Base-by-base conservation (phyloP, 306 rosid species). In the Cucumis sativus region DNA sequence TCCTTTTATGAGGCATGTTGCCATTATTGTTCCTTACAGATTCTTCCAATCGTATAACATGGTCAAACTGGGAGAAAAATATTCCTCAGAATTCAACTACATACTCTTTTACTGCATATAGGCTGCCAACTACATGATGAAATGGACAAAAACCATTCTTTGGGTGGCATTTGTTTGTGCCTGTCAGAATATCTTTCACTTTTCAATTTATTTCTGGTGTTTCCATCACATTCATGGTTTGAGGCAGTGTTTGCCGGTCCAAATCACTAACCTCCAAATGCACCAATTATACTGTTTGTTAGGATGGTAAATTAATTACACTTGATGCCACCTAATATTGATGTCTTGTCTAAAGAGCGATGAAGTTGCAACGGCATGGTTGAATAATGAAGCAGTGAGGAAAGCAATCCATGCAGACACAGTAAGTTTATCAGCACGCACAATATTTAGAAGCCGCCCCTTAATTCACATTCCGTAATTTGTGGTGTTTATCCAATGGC, bases 371-470 rank as follows among this genome's bases (percentile, higher is more conserved):
- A 80, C 84, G 6, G 4, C 86, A 79, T 92, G 97, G 98, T 83
- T 95, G 91, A 95, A 95, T 82, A 63, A 92, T 61, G 83, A 80
- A 40, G 80, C 69, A 55, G 95, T 92, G 55, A 89, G 97, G 87
- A 88, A 86, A 77, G 95, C 93, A 80, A 81, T 94, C 80, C 96
- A 94, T 78, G 79, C 89, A 11, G 89, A 58, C 83, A 69, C 80
- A 84, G 98, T 95, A 80, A 82, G 83, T 30, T 30, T 21, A 39
- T 57, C 52, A 15, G 17, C 11, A 3, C 14, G 9, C 78, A 33
- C 35, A 20, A 57, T 56, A 74, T 74, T 56, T 54, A 54, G 18
- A 25, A 3, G 59, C 59, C 56, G 17, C 37, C 37, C 37, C 41
- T 49, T 71, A 17, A 28, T 33, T 63, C 69, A 0, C 15, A 49